Evolutionary conservation across 495 filamentous ascomycete genomes (phyloP).

Genomic region (Talaromyces adpressus): DNA sequence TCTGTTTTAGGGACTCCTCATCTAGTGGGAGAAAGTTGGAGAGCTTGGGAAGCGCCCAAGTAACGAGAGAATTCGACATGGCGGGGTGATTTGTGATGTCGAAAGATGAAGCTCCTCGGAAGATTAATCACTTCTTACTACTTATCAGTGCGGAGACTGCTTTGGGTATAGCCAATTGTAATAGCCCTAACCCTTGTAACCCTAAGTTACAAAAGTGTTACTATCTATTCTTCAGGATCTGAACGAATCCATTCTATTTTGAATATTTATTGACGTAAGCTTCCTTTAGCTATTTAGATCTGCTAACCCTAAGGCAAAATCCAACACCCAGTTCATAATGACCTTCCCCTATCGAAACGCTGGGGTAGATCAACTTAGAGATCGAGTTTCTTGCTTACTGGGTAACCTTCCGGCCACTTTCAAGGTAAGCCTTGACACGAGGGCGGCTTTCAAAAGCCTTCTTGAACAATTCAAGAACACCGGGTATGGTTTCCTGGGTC

Average conservation of each 20-base stretch:
- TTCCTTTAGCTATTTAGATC: not conserved
- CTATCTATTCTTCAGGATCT: not conserved
- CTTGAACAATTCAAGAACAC: not conserved
- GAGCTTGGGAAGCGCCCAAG: conserved; percentile 62
- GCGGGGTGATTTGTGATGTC: not conserved
- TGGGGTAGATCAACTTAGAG: not conserved
- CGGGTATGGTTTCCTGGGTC: not conserved
- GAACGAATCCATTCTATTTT: not conserved
- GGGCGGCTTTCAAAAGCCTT: conserved; percentile 3
- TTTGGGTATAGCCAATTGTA: not conserved
- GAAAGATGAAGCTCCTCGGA: not conserved
- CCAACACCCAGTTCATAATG: not conserved
- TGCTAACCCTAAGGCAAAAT: not conserved
- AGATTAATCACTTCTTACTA: not conserved
- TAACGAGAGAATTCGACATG: conserved; percentile 17
- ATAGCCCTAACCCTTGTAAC: not conserved
- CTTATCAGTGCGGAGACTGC: not conserved
- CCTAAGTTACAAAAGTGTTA: not conserved
- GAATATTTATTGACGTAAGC: not conserved
- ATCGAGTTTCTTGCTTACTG: not conserved
- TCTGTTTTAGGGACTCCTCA: conserved; percentile 71
- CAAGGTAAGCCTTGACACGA: conserved; percentile 6
- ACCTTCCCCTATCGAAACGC: not conserved
- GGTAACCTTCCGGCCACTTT: conserved; percentile 5
- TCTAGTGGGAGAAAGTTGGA: conserved; percentile 75